phyloP scores from a whole-genome alignment of 2,329 filamentous ascomycete genomes.

The Colletotrichum liriopes region DNA sequence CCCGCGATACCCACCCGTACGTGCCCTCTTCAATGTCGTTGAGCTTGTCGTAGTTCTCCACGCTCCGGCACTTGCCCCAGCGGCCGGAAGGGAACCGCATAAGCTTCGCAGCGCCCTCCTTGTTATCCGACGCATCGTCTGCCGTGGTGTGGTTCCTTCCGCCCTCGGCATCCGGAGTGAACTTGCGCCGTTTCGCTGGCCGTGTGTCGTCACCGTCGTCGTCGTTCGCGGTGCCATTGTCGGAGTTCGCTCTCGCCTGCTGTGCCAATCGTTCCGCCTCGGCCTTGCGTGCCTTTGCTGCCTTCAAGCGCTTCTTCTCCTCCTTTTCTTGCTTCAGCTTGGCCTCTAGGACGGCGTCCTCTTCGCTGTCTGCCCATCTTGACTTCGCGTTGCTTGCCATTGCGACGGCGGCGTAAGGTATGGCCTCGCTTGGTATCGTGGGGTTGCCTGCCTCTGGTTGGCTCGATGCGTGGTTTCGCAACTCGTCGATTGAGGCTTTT shows the following conservation, averaged over 20 bases:
- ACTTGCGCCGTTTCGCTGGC: constrained; percentile 75
- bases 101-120: constrained; percentile 65
- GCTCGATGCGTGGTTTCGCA: neutral
- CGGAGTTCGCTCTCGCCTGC: constrained; percentile 34
- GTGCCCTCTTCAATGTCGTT: constrained; percentile 99
- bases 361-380: constrained; percentile 89
- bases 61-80: constrained; percentile 82
- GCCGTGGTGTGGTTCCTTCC: constrained; percentile 24
- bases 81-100: constrained; percentile 79
- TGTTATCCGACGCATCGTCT: constrained; percentile 45
- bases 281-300: constrained; percentile 81
- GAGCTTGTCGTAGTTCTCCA: constrained; percentile 90
- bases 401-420: neutral
- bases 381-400: constrained; percentile 79
- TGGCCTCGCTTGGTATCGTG: neutral
- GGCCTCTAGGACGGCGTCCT: constrained; percentile 82
- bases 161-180: constrained; percentile 62
- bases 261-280: constrained; percentile 64
- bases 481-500: neutral
- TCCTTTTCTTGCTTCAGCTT: constrained; percentile 87
- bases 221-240: constrained; percentile 47
- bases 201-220: constrained; percentile 56
- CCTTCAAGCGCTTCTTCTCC: constrained; percentile 88
- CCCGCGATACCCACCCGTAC: constrained; percentile 94
- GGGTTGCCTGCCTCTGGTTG: neutral